Evolutionary conservation across 495 filamentous ascomycete species (phyloP).

Genomic region (Neurospora sp.): DNA sequence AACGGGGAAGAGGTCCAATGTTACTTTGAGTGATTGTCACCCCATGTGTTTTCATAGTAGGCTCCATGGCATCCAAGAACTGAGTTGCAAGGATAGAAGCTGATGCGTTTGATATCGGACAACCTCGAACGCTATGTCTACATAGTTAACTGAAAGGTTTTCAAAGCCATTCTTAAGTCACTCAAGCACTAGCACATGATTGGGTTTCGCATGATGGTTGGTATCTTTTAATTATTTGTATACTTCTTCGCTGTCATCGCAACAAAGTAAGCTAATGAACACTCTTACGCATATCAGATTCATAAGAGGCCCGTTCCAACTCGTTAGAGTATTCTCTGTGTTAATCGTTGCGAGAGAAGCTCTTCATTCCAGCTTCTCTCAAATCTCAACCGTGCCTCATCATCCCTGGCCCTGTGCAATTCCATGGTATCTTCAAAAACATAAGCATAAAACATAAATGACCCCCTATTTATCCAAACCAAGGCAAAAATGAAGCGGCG

Average conservation of each 20-base stretch:
- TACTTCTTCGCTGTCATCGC: background rate
- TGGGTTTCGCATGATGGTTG: background rate
- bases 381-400: background rate
- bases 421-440: constrained; percentile 4
- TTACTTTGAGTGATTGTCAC: background rate
- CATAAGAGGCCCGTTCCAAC: background rate
- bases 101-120: background rate
- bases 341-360: background rate
- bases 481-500: background rate
- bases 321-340: background rate
- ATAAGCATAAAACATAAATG: constrained; percentile 1
- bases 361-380: background rate
- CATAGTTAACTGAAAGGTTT: background rate
- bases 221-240: background rate
- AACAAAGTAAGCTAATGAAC: background rate
- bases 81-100: background rate
- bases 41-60: background rate
- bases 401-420: background rate
- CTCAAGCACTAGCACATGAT: background rate
- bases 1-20: background rate
- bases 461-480: background rate
- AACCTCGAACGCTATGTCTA: background rate
- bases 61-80: background rate
- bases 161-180: background rate
- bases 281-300: background rate